Percentiles rank a stretch among this genome's conserved stretches.
phyloP scores from a whole-genome alignment of 805 yeast species.

The Torulaspora quercuum region DNA sequence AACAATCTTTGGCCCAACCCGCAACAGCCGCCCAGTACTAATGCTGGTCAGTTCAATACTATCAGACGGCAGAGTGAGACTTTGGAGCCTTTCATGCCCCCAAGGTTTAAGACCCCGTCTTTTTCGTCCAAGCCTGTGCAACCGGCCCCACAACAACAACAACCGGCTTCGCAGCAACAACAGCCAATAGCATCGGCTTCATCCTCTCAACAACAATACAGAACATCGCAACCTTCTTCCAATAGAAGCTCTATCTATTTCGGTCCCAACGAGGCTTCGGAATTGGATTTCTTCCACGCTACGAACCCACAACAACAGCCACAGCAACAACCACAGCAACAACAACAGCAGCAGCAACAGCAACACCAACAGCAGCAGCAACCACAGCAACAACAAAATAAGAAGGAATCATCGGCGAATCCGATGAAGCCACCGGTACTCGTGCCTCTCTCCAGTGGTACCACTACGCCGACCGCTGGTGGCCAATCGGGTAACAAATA shows the following conservation, averaged over 20 bases:
- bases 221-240: slow-evolving; percentile 22
- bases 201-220: slow-evolving; percentile 11
- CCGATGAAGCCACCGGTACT: slow-evolving; percentile 30
- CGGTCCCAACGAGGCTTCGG: slow-evolving; percentile 25
- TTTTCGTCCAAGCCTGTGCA: slow-evolving; percentile 12
- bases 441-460: slow-evolving; percentile 16
- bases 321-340: slow-evolving; percentile 5
- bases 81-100: slow-evolving; percentile 46
- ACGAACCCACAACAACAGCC: slow-evolving; percentile 3
- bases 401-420: slow-evolving; percentile 12
- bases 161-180: slow-evolving; percentile 11
- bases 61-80: slow-evolving; percentile 49
- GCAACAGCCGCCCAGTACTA: slow-evolving; percentile 13
- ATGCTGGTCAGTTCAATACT: slow-evolving; percentile 18
- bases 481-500: too few species aligned
- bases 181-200: slow-evolving; percentile 14
- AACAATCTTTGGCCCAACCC: slow-evolving; percentile 29
- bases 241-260: slow-evolving; percentile 30
- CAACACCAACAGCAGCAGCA: slow-evolving; percentile 10
- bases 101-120: slow-evolving; percentile 31
- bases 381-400: slow-evolving; percentile 1
- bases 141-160: slow-evolving; percentile 11
- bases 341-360: slow-evolving; percentile 9
- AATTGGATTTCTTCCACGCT: slow-evolving; percentile 23
- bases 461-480: slow-evolving; percentile 7